Evolutionary conservation across 2,329 filamentous ascomycete species (phyloP), one percentile per base, ranked within the genome.

Genomic region (Ophiostoma perfectum): DNA sequence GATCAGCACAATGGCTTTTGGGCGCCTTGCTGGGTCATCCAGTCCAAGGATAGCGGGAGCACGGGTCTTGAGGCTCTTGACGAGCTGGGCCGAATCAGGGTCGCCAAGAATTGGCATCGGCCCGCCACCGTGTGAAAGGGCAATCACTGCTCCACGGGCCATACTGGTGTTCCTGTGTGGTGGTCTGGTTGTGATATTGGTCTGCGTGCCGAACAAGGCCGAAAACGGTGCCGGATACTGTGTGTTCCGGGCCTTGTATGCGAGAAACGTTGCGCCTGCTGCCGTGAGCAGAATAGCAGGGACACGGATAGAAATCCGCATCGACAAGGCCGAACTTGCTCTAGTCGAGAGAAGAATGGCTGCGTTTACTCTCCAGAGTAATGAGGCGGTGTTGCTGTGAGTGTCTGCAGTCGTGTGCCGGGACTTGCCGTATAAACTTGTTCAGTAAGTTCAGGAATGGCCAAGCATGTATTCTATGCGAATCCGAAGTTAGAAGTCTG

Each of bases 81-180:
- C 80, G 71, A 88, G 83, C 52, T 76, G 74, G 18, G 78, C 78
- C 73, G 87, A 85, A 6, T 71, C 74, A 0, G 84, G 83, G 74
- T 88, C 85, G 70, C 81, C 81, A 5, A 88, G 78, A 18, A 87
- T 68, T 4, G 86, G 86, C 80, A 88, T 79, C 2, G 86, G 86
- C 1, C 86, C 82, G 73, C 81, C 81, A 52, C 81, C 81, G 71
- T 83, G 81, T n/a, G 81, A 81, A 27, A 83, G 75, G n/a, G 80
- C 80, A 72, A 83, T 75, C 9, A 82, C 79, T 12, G 81, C 79
- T 7, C 76, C 81, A 65, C 81, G 73, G 18, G 78, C 70, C 81
- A 82, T 82, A 36, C n/a, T 65, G 12, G 8, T 16, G 7, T 41
- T 58, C 1, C 5, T 66, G 47, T 12, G 8, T 27, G 63, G 44